Evolutionary conservation across 2,329 filamentous ascomycete species (phyloP).

Genomic region (Trichoderma pleuroti): DNA sequence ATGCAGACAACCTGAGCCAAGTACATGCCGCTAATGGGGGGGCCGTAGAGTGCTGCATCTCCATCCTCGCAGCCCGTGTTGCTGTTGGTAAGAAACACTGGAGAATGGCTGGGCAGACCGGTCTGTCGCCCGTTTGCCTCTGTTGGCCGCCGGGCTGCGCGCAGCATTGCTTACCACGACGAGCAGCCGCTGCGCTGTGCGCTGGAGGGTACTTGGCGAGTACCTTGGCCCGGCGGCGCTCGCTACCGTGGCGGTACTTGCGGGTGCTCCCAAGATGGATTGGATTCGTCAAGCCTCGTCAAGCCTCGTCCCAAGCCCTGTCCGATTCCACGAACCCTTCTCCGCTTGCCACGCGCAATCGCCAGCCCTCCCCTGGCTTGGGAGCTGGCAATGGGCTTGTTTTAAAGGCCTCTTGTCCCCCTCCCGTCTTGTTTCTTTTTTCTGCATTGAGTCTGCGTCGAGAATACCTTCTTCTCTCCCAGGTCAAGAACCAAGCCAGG

Average conservation of each 20-base stretch:
- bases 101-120: neutral
- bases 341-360: constrained; percentile 14
- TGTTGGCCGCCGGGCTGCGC: neutral
- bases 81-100: neutral
- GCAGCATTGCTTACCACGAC: neutral
- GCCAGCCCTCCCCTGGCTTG: neutral
- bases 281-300: neutral
- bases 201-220: neutral
- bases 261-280: neutral
- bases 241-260: neutral
- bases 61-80: neutral
- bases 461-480: neutral
- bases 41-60: neutral
- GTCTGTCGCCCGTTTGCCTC: neutral
- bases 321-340: neutral
- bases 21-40: neutral
- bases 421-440: neutral
- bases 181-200: neutral
- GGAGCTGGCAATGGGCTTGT: neutral
- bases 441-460: neutral
- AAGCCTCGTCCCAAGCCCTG: neutral
- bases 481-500: neutral
- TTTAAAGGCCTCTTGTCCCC: neutral
- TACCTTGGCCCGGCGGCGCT: neutral
- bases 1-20: neutral